Base-by-base conservation (phyloP, 1,284 basidiomycete species). In the Trichosporon faecale region DNA sequence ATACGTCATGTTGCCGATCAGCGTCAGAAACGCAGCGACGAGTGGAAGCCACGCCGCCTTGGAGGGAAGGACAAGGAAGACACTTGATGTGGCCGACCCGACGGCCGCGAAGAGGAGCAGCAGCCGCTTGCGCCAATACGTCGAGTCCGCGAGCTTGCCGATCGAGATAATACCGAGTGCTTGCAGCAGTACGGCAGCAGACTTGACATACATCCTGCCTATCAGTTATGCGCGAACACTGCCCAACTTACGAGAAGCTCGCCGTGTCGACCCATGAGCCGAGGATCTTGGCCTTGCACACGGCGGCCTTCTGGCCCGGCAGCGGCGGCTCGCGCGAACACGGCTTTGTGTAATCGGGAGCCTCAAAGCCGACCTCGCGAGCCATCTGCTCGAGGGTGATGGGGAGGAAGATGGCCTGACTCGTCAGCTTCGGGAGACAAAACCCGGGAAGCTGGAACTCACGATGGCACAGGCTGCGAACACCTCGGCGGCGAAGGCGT, bases 81-180 rank as follows among this genome's bases (percentile, higher is more conserved):
- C 77, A 2, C 88, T 86, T 0, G 91, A 88, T 0, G 90, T 85
- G 11, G 87, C 63, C 1, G 91, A 88, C 2, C 95, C 94, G 1
- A 89, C 76, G 27, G 87, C 79, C 0, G 92, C 93, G 75, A 95
- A 95, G 0, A 82, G 70, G 7, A 94, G 84, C 27, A 97, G 87
- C 0, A 96, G 86, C 0, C 86, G 86, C 77, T 95, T 95, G 33
- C 94, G 88, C 76, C 89, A 89, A 4, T 88, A 86, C 0, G 91
- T 93, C 74, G 91, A 88, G 82, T 97, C 92, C 1, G 94, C 94
- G 67, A 94, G 89, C 14, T 89, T 89, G 18, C 93, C 92, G 86
- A 95, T 91, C 11, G 93, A 94, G 72, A 96, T 94, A 64, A 97
- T 93, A 0, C 91, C 91, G 18, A 96, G 78, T 0, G 94, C 94